These are phyloP conservation scores for Zea mays DNA, from an alignment of 176 grass and related monocot genomes.

Conservation along the genomic window Zm-B73-REFERENCE-NAM-5.0 NC_050105.1:24958001-24958500, in stretches of 20 bases:
- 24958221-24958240: no score
- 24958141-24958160: constrained; percentile 25
- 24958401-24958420: not conserved
- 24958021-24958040: not conserved
- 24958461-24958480: not conserved
- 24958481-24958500: not conserved
- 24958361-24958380: not conserved
- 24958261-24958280: no score
- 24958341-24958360: rapidly evolving
- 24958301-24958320: constrained; percentile 16
- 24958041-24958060: not conserved
- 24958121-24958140: not conserved
- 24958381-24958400: constrained; percentile 30
- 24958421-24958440: not conserved
- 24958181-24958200: no score
- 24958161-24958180: no score
- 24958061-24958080: no score
- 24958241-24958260: no score
- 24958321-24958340: not conserved
- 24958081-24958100: not conserved
- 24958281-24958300: constrained; percentile 4
- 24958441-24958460: not conserved
- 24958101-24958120: not conserved
- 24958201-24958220: no score
- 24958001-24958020: not conserved